Base-by-base conservation (phyloP, 2,329 filamentous ascomycete genomes). In the Dactylellina sp. region DNA sequence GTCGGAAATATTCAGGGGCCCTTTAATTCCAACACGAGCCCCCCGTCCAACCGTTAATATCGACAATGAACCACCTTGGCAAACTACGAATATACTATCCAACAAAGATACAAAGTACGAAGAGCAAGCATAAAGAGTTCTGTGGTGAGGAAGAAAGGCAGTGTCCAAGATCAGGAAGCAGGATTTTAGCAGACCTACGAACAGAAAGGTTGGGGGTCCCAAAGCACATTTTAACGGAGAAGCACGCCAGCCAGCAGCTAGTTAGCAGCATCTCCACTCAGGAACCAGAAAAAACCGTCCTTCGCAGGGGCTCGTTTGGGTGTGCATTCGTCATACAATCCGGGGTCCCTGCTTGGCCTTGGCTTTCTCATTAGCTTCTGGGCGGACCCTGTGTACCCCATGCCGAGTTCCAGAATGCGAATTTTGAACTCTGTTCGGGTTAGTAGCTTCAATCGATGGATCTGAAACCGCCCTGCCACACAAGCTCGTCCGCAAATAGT, bases 161-260 rank as follows among this genome's bases (percentile, higher is more conserved):
- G 7, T 42, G 9, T 18, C 16, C 39, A 5, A 42, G 7, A 42
- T n/a, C 20, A 20, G 44, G 7, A 47, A 22, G n/a, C 44, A 47
- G 14, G 44, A 6, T 22, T 24, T 22, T n/a, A n/a, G n/a, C n/a
- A n/a, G n/a, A n/a, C n/a, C n/a, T n/a, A n/a, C n/a, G 20, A 18
- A 42, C 5, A 42, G 14, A 3, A 5, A 42, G 12, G 39, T 14
- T n/a, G 16, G 16, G 20, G 20, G 44, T 9, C n/a, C 12, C 2
- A 47, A 47, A 22, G 20, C 28, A 57, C 53, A 9, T 57, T 50
- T 52, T 37, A 65, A 66, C 28, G 18, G 59, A 75, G 39, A 42
- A 42, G 16, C 28, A 32, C 28, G 28, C 28, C 28, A 32, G 28
- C 28, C 28, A 32, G 28, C 28, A 32, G 28, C 28, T 4, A 9